Percentiles rank a stretch among this genome's conserved stretches.
Evolutionary conservation across 2,329 filamentous ascomycete genomes (phyloP).

Genomic region (Blastomyces gilchristii): DNA sequence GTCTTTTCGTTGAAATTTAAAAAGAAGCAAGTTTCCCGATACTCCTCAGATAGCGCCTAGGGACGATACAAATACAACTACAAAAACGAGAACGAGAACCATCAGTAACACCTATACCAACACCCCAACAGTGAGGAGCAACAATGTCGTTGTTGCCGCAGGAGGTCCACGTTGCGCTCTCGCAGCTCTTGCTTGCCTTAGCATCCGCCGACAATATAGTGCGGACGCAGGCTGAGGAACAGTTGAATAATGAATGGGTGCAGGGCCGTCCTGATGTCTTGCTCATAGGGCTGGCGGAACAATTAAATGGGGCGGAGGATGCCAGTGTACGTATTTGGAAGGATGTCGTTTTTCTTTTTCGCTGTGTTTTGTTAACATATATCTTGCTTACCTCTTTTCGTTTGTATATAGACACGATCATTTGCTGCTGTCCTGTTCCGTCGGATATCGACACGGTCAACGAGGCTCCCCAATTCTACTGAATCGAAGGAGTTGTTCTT

Average conservation of each 20-base stretch:
- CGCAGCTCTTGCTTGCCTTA: constrained; percentile 76
- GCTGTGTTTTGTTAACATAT: not conserved
- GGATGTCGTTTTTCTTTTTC: not conserved
- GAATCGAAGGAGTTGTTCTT: constrained; percentile 77
- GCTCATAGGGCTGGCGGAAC: constrained; percentile 88
- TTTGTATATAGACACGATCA: constrained; percentile 58
- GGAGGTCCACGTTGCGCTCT: constrained; percentile 74
- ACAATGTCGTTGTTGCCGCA: constrained; percentile 74
- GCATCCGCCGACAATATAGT: constrained; percentile 81
- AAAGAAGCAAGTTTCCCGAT: not conserved
- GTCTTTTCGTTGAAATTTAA: not conserved
- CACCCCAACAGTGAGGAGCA: not conserved
- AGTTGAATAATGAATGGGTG: constrained; percentile 86
- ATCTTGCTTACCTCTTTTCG: constrained; percentile 12
- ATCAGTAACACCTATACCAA: not conserved
- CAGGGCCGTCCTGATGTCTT: constrained; percentile 69
- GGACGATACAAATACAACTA: not conserved
- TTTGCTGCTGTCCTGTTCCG: constrained; percentile 92
- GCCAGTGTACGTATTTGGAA: constrained; percentile 48
- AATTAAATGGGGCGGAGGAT: constrained; percentile 69
- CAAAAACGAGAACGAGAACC: not conserved
- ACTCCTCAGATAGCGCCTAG: not conserved
- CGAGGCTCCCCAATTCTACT: constrained; percentile 56
- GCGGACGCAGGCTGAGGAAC: constrained; percentile 78
- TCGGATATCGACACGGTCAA: constrained; percentile 79